Conservation (phyloP, 225 moss, liverwort and hornwort genomes). For the Marchantia paleacea region DNA sequence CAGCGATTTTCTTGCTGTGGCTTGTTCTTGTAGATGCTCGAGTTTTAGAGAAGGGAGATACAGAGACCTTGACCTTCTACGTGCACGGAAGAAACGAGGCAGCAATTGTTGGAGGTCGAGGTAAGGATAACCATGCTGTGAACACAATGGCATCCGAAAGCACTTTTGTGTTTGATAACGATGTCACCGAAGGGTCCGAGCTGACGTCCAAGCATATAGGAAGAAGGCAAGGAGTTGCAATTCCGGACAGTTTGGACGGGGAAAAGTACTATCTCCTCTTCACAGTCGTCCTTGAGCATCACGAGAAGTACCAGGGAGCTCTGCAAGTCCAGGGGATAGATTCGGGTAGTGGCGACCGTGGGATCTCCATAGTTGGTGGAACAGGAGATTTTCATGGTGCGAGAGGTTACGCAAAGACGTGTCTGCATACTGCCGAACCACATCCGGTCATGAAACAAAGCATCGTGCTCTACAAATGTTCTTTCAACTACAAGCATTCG, state of each 20-base stretch:
- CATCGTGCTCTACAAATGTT: no score
- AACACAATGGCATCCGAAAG: constrained; percentile 23
- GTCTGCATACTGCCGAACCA: no score
- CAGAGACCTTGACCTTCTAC: constrained; percentile 35
- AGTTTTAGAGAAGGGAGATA: constrained; percentile 15
- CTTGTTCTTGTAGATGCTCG: background rate
- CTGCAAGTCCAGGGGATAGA: constrained; percentile 37
- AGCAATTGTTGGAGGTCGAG: constrained; percentile 33
- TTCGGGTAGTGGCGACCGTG: constrained; percentile 31
- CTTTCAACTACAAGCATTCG: no score
- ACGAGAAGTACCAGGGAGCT: constrained; percentile 30
- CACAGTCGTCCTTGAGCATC: constrained; percentile 32
- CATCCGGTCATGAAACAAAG: no score
- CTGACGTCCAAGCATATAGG: constrained; percentile 25
- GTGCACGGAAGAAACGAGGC: constrained; percentile 34
- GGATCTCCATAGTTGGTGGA: constrained; percentile 35
- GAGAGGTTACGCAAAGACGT: constrained; percentile 26
- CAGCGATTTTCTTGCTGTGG: no score
- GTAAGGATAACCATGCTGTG: constrained; percentile 29
- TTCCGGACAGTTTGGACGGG: constrained; percentile 24
- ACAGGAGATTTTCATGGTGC: constrained; percentile 40
- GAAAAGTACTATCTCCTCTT: constrained; percentile 33
- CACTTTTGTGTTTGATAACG: constrained; percentile 40
- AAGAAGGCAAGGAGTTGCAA: constrained; percentile 31
- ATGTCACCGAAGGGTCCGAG: constrained; percentile 34